Conservation (phyloP, 768 basidiomycete genomes). For the Collybia sordida region DNA sequence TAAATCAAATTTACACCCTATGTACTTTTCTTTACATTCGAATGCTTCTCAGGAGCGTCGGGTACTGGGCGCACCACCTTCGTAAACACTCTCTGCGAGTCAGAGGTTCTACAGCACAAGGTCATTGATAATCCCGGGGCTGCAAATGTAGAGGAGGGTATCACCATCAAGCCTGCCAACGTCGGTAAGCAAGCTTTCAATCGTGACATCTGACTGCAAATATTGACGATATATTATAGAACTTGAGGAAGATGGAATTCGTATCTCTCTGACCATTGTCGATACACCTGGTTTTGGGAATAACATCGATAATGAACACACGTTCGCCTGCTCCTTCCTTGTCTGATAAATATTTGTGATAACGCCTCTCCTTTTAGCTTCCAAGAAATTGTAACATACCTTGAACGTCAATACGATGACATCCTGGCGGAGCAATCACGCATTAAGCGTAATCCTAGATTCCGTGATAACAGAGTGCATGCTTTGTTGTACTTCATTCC, state of each 20-base stretch:
- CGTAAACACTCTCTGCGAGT: constrained; percentile 89
- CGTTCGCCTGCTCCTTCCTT: constrained; percentile 46
- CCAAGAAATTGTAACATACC: constrained; percentile 82
- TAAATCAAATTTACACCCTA: constrained; percentile 12
- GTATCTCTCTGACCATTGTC: constrained; percentile 87
- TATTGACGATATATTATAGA: constrained; percentile 39
- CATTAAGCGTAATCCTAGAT: constrained; percentile 91
- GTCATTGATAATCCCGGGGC: constrained; percentile 59
- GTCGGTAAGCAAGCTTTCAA: constrained; percentile 54
- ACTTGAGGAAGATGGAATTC: constrained; percentile 88
- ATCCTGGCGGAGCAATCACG: constrained; percentile 85
- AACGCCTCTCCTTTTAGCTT: constrained; percentile 47
- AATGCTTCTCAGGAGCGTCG: constrained; percentile 62
- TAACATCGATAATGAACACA: constrained; percentile 85
- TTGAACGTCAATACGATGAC: constrained; percentile 92
- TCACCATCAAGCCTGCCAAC: constrained; percentile 79
- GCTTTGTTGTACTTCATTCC: constrained; percentile 89
- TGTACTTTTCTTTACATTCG: constrained; percentile 1
- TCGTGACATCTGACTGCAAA: not conserved
- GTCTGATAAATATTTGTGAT: constrained; percentile 7
- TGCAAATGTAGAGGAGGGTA: constrained; percentile 76
- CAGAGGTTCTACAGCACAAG: constrained; percentile 72
- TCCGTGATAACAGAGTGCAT: constrained; percentile 88
- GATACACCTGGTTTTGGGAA: constrained; percentile 94
- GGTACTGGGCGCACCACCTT: constrained; percentile 89